Evolutionary conservation across 208 protist species (phyloP), one percentile per base, ranked within the genome.

Genomic region (Trypanosoma rangeli): DNA sequence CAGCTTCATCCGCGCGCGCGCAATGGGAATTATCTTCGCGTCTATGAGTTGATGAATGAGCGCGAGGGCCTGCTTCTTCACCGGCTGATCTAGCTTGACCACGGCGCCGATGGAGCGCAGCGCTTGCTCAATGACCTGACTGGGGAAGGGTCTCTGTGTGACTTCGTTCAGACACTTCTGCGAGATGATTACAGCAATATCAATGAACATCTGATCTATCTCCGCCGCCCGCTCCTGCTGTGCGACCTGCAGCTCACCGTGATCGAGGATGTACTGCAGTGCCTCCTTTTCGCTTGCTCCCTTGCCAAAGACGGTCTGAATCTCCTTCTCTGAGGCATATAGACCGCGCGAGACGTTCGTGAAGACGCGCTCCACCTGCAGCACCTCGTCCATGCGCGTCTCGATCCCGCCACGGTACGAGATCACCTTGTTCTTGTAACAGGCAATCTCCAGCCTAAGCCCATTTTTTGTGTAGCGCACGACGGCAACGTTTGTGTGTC

Each of bases 211-310:
- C 49, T 91, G 86, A 28, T 98, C 97, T 29, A 97, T 82, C 65
- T 99, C 87, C 16, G 85, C 82, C 28, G 83, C 83, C n/a, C 98
- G 89, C 82, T 99, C 98, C 70, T 98, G 96, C 57, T 97, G 94
- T 10, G 97, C 97, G 9, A 99, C 97, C 76, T 99, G 98, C 35
- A 99, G 73, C 70, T 99, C 97, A 1, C 98, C 98, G 65, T 98
- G 97, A 10, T 91, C 74, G 7, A 99, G 83, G 75, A 99, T 99
- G 56, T 84, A 89, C 74, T 92, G 77, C 57, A 95, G 83, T 33
- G 90, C 90, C 52, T 92, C 83, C 59, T 84, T 49, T 62, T 96
- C 86, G 29, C 69, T 85, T 62, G 78, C 87, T 24, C 82, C 69
- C 9, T 70, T 49, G 18, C 86, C 87, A 61, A 94, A 93, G 9